These are phyloP conservation scores for Trypanosoma caninum DNA, from an alignment of 208 protist species.

Conservation along the genomic window DNA sequence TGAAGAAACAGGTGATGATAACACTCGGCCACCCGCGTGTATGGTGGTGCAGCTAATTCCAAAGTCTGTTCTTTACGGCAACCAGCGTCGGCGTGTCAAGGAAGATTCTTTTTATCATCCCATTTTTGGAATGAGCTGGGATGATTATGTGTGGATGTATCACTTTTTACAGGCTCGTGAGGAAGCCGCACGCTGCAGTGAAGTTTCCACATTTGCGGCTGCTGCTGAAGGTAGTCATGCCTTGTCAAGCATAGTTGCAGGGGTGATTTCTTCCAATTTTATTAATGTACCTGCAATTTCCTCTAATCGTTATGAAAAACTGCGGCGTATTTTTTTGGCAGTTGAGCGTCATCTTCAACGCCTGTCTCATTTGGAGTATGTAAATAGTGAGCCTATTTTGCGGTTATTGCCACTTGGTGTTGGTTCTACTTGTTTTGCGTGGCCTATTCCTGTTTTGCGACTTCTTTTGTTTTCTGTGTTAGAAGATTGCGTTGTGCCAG, in stretches of 20 bases:
- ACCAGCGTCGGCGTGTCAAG: conserved; percentile 63
- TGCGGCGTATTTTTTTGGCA: conserved; percentile 44
- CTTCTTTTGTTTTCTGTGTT: conserved; percentile 43
- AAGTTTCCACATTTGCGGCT: not conserved
- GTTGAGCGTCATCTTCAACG: conserved; percentile 56
- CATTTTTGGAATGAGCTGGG: conserved; percentile 62
- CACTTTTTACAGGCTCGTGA: conserved; percentile 65
- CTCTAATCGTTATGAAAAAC: conserved; percentile 58
- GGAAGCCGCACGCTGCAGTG: conserved; percentile 32
- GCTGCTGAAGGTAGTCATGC: not conserved
- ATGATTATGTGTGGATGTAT: conserved; percentile 69
- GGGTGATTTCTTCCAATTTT: conserved; percentile 33
- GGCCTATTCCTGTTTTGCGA: conserved; percentile 45
- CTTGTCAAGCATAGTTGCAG: conserved; percentile 22
- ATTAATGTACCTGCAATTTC: conserved; percentile 50
- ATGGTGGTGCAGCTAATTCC: conserved; percentile 84
- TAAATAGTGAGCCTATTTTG: not conserved
- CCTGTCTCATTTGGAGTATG: conserved; percentile 38
- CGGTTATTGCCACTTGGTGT: conserved; percentile 47
- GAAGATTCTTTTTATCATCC: conserved; percentile 61
- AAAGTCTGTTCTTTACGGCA: conserved; percentile 71
- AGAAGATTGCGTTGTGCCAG: conserved; percentile 45
- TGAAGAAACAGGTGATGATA: not conserved
- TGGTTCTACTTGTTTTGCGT: conserved; percentile 35
- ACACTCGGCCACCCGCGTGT: conserved; percentile 4